Conservation (phyloP, 2,329 filamentous ascomycete species). For the Fusarium humuli region DNA sequence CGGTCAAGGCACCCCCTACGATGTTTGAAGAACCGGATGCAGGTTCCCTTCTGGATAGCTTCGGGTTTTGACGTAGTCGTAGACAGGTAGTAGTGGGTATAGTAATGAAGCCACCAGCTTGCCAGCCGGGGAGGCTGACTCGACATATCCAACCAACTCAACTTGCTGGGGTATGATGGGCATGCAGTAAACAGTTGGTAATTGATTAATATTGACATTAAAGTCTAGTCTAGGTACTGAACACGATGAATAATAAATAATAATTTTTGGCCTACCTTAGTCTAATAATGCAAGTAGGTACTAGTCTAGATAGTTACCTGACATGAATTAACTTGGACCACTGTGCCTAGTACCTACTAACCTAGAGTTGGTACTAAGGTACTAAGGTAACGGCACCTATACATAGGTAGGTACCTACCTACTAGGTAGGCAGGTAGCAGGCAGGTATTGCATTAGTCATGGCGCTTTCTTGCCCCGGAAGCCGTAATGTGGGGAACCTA, state of each 20-base stretch:
- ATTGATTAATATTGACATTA: not conserved
- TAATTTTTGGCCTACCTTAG: not conserved
- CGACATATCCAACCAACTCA: not conserved
- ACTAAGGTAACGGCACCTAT: too few species aligned
- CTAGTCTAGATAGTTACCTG: not conserved
- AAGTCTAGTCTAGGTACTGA: not conserved
- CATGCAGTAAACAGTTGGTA: not conserved
- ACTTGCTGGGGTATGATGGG: not conserved
- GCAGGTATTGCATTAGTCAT: too few species aligned
- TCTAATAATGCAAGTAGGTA: not conserved
- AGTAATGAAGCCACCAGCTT: not conserved
- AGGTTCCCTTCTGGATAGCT: conserved; percentile 88
- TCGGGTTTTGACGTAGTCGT: conserved; percentile 75
- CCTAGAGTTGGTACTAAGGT: too few species aligned
- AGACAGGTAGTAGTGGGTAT: not conserved
- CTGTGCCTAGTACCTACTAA: not conserved
- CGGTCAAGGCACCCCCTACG: conserved; percentile 72
- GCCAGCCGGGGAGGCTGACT: not conserved
- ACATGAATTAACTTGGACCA: not conserved
- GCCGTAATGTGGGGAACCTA: not conserved
- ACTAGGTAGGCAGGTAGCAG: too few species aligned
- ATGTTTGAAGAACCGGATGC: conserved; percentile 94
- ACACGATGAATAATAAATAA: not conserved
- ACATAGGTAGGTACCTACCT: too few species aligned
- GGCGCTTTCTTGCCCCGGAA: too few species aligned